Evolutionary conservation across 768 basidiomycete genomes (phyloP).

Genomic region (Naganishia vaughanmartiniae): DNA sequence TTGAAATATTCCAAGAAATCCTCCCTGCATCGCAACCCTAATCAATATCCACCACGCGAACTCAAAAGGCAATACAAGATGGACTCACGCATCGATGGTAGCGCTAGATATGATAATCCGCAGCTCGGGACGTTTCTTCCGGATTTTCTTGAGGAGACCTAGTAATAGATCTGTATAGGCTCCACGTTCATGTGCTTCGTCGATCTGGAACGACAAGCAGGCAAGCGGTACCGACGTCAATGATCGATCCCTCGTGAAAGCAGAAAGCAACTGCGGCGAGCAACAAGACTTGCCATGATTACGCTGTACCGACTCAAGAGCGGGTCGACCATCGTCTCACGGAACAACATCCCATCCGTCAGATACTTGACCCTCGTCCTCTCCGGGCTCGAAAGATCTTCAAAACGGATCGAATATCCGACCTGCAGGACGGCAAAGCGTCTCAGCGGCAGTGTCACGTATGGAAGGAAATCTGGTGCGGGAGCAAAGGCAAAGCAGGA

Average conservation of each 20-base stretch:
- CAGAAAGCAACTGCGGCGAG: not conserved
- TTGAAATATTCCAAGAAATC: constrained; percentile 88
- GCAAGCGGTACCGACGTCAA: not conserved
- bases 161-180: constrained; percentile 92
- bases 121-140: constrained; percentile 82
- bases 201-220: constrained; percentile 62
- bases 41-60: not conserved
- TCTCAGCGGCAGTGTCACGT: not conserved
- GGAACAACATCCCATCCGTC: constrained; percentile 97
- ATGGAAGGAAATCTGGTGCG: not conserved
- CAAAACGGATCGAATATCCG: constrained; percentile 95
- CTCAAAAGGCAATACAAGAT: not conserved
- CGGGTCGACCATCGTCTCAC: constrained; percentile 89
- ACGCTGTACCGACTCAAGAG: constrained; percentile 87
- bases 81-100: constrained; percentile 75
- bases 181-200: constrained; percentile 95
- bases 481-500: not conserved
- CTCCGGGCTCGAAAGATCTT: constrained; percentile 81
- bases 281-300: constrained; percentile 70
- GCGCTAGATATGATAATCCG: constrained; percentile 92
- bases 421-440: constrained; percentile 59
- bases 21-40: constrained; percentile 45
- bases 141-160: constrained; percentile 90
- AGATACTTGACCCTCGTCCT: constrained; percentile 88
- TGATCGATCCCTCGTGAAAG: too few species aligned